Evolutionary conservation across 1,139 yeast genomes (phyloP), one percentile per base, ranked within the genome.

Genomic region (Dujonia santamariae): DNA sequence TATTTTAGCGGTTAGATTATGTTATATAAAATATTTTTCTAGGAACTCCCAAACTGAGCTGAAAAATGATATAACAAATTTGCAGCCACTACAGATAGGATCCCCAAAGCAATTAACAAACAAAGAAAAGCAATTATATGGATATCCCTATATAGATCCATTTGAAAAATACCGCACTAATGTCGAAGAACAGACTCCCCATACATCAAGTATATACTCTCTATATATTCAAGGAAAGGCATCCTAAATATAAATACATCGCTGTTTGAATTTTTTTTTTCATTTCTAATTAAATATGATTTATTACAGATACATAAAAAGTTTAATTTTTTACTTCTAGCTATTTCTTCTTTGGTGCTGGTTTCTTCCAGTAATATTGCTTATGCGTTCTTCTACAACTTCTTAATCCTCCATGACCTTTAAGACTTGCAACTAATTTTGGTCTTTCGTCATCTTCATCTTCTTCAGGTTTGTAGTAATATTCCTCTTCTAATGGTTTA

Each of bases 331-430:
- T 6, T 12, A 26, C 29, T 19, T 7, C n/a, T n/a, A 28, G n/a
- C 41, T 49, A 56, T 41, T 63, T 63, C 53, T 68, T 69, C 35
- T 62, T 65, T 17, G 74, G 69, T 3, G 74, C 72, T 14, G 94
- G 94, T 50, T 77, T 82, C 56, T 82, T 84, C 94, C 94, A 84
- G 60, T 78, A 84, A 53, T 84, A 84, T 54, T 92, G 97, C 60
- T 92, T 92, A 62, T 90, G 97, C 2, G 87, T 85, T 62, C 83
- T 86, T 64, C 98, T 78, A 60, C 97, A 92, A 29, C 86, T 78
- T 56, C 98, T 75, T 46, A 92, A 69, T 2, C 87, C 86, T 26
- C 84, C 76, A 27, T 82, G 83, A 25, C 96, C 96, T 50, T 86
- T 87, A 38, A 86, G 67, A 37, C 85, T 79, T 35, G 78, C 75